phyloP scores from a whole-genome alignment of 306 rosid species.

The Hylodesmum podocarpum region DNA sequence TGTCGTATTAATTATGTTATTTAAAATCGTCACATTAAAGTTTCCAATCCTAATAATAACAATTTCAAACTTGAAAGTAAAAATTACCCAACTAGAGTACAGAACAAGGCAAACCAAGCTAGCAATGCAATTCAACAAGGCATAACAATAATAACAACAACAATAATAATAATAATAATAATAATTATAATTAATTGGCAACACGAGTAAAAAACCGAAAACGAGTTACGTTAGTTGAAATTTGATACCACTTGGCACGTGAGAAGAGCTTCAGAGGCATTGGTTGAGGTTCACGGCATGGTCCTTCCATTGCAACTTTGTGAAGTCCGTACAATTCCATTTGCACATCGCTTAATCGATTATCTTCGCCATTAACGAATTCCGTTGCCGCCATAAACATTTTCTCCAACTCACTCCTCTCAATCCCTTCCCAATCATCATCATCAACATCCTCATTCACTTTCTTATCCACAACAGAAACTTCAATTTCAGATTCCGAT shows the following conservation, averaged over 20 bases:
- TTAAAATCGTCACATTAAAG: no score
- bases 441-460: slow-evolving; percentile 47
- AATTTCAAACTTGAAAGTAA: background rate
- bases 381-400: slow-evolving; percentile 53
- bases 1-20: background rate
- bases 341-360: slow-evolving; percentile 32
- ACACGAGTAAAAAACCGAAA: background rate
- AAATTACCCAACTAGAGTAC: background rate
- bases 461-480: slow-evolving; percentile 20
- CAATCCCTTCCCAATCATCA: slow-evolving; percentile 91
- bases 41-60: background rate
- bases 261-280: slow-evolving; percentile 49
- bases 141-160: no score
- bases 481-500: slow-evolving; percentile 21
- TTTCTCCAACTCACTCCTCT: slow-evolving; percentile 68
- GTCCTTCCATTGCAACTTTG: slow-evolving; percentile 65
- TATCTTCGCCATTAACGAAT: slow-evolving; percentile 33
- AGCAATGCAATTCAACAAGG: background rate
- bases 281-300: slow-evolving; percentile 58
- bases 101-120: background rate
- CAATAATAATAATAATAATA: no score
- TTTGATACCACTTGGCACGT: slow-evolving; percentile 69
- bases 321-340: slow-evolving; percentile 60
- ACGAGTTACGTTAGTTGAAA: slow-evolving; percentile 26
- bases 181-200: background rate